Percentiles rank a stretch among this genome's conserved stretches.
These are phyloP conservation scores for Rhynchosporium secalis DNA, from an alignment of 2,329 filamentous ascomycete species.

Conservation along the genomic window DNA sequence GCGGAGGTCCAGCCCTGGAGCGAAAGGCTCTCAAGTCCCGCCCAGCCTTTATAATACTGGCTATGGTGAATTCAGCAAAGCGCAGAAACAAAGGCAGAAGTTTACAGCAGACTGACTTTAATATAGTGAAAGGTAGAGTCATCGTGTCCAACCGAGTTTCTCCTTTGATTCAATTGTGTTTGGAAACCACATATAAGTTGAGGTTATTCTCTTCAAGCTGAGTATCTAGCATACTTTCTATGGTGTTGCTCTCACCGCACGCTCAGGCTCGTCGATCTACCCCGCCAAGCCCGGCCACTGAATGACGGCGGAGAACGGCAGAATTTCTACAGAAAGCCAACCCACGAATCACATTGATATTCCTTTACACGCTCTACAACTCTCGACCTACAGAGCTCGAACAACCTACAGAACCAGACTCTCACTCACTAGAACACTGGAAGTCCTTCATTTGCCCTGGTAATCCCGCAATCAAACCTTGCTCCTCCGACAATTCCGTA, in stretches of 20 bases:
- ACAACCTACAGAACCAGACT: slow-evolving; percentile 3
- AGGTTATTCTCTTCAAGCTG: not conserved
- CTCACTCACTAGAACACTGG: not conserved
- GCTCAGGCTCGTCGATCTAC: not conserved
- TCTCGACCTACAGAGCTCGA: slow-evolving; percentile 17
- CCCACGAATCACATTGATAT: slow-evolving; percentile 12
- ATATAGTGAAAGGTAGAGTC: not conserved
- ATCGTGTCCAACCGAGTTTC: not conserved
- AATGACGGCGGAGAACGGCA: slow-evolving; percentile 8
- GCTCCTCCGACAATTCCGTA: not conserved
- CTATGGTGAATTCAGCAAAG: not conserved
- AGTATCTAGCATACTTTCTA: not conserved
- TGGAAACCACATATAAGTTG: slow-evolving; percentile 4
- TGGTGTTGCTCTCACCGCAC: not conserved
- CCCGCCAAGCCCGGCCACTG: slow-evolving; percentile 3
- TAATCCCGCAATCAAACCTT: not conserved
- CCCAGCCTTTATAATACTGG: too few species aligned
- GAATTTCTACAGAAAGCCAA: slow-evolving; percentile 6
- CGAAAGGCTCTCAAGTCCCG: not conserved
- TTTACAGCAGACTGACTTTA: not conserved
- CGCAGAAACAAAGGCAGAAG: not conserved
- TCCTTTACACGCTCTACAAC: slow-evolving; percentile 11
- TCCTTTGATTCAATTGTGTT: not conserved
- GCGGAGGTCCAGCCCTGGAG: not conserved
- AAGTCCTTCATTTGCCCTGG: slow-evolving; percentile 3